These are phyloP conservation scores for Tolypocladium nubicola DNA, from an alignment of 2,329 filamentous ascomycete genomes.

Conservation along the genomic window DNA sequence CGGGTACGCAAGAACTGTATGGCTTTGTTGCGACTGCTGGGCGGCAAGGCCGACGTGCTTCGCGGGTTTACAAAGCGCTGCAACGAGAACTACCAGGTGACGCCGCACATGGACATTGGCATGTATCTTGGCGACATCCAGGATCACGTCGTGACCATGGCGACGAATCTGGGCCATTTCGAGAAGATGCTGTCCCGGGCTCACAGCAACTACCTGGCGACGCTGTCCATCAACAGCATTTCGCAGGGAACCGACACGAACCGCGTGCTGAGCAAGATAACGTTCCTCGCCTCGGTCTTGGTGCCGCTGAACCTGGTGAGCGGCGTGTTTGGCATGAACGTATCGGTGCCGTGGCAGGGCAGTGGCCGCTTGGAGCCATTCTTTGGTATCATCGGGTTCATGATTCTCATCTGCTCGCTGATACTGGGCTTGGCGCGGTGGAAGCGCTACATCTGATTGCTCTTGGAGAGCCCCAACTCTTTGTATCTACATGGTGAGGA, in stretches of 20 bases:
- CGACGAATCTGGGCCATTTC: slow-evolving; percentile 89
- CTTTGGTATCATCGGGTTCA: slow-evolving; percentile 37
- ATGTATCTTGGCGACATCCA: slow-evolving; percentile 96
- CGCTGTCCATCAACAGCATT: slow-evolving; percentile 86
- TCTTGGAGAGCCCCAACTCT: neutral
- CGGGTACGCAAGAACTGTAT: slow-evolving; percentile 90
- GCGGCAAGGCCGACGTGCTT: slow-evolving; percentile 97
- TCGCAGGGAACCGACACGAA: slow-evolving; percentile 82
- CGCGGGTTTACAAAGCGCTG: slow-evolving; percentile 96
- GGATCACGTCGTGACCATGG: slow-evolving; percentile 99
- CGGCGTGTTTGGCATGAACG: slow-evolving; percentile 83
- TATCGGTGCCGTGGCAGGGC: slow-evolving; percentile 54
- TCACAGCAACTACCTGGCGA: slow-evolving; percentile 93
- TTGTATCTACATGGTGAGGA: neutral
- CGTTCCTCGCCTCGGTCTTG: slow-evolving; percentile 85
- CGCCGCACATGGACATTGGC: slow-evolving; percentile 90
- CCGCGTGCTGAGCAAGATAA: slow-evolving; percentile 87
- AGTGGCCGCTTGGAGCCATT: slow-evolving; percentile 44
- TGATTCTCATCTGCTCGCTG: slow-evolving; percentile 41
- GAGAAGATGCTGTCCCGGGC: slow-evolving; percentile 94
- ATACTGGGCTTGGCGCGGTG: slow-evolving; percentile 35
- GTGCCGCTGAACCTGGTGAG: slow-evolving; percentile 92
- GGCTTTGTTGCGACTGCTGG: slow-evolving; percentile 82
- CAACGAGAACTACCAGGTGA: slow-evolving; percentile 94
- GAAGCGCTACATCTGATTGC: slow-evolving; percentile 32